phyloP scores from a whole-genome alignment of 208 protist genomes.

The Trypanosoma caninum region DNA sequence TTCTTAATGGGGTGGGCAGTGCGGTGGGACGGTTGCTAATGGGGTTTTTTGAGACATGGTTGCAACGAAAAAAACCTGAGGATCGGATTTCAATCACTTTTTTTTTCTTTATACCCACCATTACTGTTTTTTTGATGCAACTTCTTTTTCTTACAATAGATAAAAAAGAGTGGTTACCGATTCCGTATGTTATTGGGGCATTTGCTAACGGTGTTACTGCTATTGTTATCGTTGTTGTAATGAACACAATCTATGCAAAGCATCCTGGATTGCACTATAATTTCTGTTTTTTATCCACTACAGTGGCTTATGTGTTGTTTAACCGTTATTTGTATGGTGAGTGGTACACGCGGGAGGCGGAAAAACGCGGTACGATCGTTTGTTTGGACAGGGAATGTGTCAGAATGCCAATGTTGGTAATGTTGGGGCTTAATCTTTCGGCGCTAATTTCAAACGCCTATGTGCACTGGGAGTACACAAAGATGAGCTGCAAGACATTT shows the following conservation, averaged over 20 bases:
- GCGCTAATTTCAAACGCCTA: constrained; percentile 17
- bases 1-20: constrained; percentile 24
- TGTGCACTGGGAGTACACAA: constrained; percentile 19
- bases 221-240: constrained; percentile 20
- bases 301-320: constrained; percentile 21
- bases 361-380: constrained; percentile 5
- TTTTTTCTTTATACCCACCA: constrained; percentile 20
- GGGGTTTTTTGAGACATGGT: constrained; percentile 21
- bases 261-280: constrained; percentile 33
- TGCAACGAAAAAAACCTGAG: constrained; percentile 11
- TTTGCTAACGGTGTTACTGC: constrained; percentile 24
- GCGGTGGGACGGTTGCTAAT: constrained; percentile 17
- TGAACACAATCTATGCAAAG: constrained; percentile 28
- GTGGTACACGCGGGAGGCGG: constrained; percentile 22
- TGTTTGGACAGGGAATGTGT: constrained; percentile 23
- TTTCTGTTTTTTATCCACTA: constrained; percentile 31
- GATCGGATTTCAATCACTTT: constrained; percentile 28
- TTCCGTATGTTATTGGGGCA: constrained; percentile 26
- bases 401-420: constrained; percentile 15
- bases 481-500: constrained; percentile 2
- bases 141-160: constrained; percentile 37
- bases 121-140: constrained; percentile 4
- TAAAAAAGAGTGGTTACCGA: constrained; percentile 31
- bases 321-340: constrained; percentile 31
- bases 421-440: constrained; percentile 12